Conservation (phyloP, 2,329 filamentous ascomycete genomes). For the Talaromyces marneffei region DNA sequence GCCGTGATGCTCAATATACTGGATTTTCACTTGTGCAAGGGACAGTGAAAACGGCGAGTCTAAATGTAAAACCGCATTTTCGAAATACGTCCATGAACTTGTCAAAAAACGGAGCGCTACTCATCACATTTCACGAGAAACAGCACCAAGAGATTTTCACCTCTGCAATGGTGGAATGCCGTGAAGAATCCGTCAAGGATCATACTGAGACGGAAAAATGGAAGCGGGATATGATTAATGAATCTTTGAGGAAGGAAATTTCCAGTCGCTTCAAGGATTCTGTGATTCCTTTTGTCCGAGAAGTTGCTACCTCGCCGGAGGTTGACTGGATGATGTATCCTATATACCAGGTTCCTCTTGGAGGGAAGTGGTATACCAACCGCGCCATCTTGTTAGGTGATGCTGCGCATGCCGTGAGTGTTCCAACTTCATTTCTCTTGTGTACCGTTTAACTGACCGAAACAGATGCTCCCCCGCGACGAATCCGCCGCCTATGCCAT, state of each 20-base stretch:
- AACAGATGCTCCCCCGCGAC: conserved; percentile 43
- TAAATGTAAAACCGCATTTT: conserved; percentile 30
- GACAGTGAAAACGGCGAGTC: conserved; percentile 22
- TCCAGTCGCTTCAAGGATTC: conserved; percentile 31
- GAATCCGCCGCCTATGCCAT: conserved; percentile 43
- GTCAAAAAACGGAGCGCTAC: conserved; percentile 34
- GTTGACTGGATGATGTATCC: conserved; percentile 41
- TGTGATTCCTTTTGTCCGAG: conserved; percentile 32
- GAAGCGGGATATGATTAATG: conserved; percentile 30
- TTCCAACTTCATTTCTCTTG: background rate
- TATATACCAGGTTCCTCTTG: conserved; percentile 36
- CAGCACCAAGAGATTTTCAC: conserved; percentile 34
- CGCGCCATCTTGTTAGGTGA: conserved; percentile 41
- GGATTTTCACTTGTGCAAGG: conserved; percentile 39
- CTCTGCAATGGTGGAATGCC: conserved; percentile 36
- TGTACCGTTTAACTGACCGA: background rate
- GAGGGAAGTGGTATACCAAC: conserved; percentile 37
- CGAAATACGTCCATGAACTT: conserved; percentile 36
- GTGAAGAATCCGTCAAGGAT: conserved; percentile 22
- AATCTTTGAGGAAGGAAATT: conserved; percentile 32
- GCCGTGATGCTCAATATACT: conserved; percentile 33
- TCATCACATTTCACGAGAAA: conserved; percentile 37
- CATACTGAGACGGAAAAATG: conserved; percentile 24
- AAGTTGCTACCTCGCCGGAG: conserved; percentile 28
- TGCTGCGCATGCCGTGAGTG: conserved; percentile 43